Evolutionary conservation across 192 early-diverging fungal species (phyloP).

Genomic region (Backusella parvicylindrica): DNA sequence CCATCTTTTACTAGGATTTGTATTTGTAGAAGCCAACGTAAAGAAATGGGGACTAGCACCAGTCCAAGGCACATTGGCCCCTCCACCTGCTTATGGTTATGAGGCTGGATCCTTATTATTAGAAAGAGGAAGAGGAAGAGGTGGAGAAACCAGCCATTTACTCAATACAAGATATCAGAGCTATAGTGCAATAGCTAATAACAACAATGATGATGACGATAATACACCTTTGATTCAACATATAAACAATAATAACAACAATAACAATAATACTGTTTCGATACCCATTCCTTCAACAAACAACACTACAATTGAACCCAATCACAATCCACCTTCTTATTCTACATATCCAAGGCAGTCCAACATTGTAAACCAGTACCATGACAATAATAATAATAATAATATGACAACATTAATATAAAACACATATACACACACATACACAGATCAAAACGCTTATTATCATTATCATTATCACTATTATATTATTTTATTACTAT

Average conservation of each 20-base stretch:
- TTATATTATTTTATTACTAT: background rate
- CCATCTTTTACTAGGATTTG: constrained; percentile 51
- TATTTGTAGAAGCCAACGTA: constrained; percentile 80
- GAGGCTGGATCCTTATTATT: constrained; percentile 30
- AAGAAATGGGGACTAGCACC: constrained; percentile 82
- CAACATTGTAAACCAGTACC: background rate
- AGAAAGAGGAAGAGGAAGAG: constrained; percentile 4
- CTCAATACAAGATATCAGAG: background rate
- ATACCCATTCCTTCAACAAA: constrained; percentile 3
- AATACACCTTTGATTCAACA: constrained; percentile 4
- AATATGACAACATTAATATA: background rate
- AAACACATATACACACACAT: background rate
- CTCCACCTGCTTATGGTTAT: constrained; percentile 72
- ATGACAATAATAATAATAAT: background rate
- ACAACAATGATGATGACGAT: background rate
- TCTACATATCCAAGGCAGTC: background rate
- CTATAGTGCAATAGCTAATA: background rate
- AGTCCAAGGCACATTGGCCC: constrained; percentile 59
- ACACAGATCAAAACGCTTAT: no score
- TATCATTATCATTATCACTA: no score
- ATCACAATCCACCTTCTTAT: constrained; percentile 5
- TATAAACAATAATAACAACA: background rate
- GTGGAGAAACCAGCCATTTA: constrained; percentile 3
- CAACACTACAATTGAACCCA: background rate
- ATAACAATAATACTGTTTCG: background rate